Evolutionary conservation across 306 rosid species (phyloP), one percentile per base, ranked within the genome.

Genomic region (Vigna reflexopilosa): DNA sequence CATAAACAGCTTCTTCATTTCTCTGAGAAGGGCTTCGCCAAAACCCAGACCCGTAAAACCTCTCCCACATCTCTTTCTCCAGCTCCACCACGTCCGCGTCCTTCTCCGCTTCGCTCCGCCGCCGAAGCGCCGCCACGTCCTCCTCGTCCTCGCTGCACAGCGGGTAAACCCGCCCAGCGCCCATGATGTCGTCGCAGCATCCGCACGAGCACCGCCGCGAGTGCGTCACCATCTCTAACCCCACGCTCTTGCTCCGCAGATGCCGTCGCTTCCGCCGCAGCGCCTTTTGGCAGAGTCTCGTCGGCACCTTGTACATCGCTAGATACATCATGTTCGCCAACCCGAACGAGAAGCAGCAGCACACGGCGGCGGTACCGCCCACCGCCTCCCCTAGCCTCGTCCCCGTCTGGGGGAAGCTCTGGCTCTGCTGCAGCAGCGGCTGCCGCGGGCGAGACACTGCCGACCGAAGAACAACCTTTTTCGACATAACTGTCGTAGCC

Each of bases 51-150:
- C 83, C 17, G 72, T 84, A 85, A 51, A 95, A 95, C 73, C 49
- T 85, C 2, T 89, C 91, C 98, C 98, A 93, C 99, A 95, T 95
- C 89, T 95, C 99, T 70, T 86, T 87, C 84, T 93, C 99, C 42
- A 95, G 75, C 32, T 88, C 87, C 73, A 83, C 7, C 67, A 77
- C 86, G 70, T 95, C 98, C 73, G 85, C 80, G 68, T 94, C 98
- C 9, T 87, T 77, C 28, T 87, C 91, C 24, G 80, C 36, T 74
- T 72, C 9, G 40, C 28, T 32, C 49, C 11, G 7, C 7, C 47
- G 5, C 64, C 52, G 28, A 8, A 70, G 22, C 10, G 64, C 75
- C 17, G 50, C 28, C 66, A 67, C 6, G 54, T 75, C 66, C 14
- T 62, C 42, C 5, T 66, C 42, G 7, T 30, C 69, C 3, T 1